Evolutionary conservation across 306 rosid species (phyloP), one percentile per base, ranked within the genome.

Genomic region (Medicago lupulina): DNA sequence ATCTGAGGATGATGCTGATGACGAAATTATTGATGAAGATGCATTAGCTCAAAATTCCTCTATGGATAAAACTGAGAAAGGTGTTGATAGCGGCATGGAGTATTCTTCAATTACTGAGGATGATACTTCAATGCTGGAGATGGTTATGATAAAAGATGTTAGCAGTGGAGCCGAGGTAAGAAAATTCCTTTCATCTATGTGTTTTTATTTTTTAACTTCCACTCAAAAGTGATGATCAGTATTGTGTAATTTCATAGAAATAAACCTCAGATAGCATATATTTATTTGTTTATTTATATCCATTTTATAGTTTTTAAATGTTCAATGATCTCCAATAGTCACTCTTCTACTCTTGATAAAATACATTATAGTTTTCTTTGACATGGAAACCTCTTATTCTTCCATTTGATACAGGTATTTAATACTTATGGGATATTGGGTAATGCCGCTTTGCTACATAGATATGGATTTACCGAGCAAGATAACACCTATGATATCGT

Each of bases 361-460:
- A 64, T 38, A 18, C 18, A 13, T 59, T 38, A 21, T 31, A 6
- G 73, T 21, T 50, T 44, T 77, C 54, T 55, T 21, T 49, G 25
- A 39, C 43, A 6, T 57, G 40, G 21, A 13, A 67, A 17, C 68
- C 58, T 54, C 70, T 16, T 62, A 25, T 74, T 65, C 73, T 44
- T 79, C 75, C 28, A 6, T 59, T 49, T 55, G 66, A 58, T 51
- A 34, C 88, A 91, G 97, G 91, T 94, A 67, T 94, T 86, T 69
- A 94, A 92, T 79, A 94, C 97, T 28, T 94, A 94, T 3, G 97
- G 98, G n/a, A 62, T 78, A 51, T 8, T 86, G 85, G 95, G 97
- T 18, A 94, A 94, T 75, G 98, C 97, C 64, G 98, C 96, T 57
- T 83, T 94, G 84, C 97, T 94, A 76, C 95, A 94, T 76, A 86